Evolutionary conservation across 306 rosid species (phyloP).

Genomic region (Vachellia collinsii): DNA sequence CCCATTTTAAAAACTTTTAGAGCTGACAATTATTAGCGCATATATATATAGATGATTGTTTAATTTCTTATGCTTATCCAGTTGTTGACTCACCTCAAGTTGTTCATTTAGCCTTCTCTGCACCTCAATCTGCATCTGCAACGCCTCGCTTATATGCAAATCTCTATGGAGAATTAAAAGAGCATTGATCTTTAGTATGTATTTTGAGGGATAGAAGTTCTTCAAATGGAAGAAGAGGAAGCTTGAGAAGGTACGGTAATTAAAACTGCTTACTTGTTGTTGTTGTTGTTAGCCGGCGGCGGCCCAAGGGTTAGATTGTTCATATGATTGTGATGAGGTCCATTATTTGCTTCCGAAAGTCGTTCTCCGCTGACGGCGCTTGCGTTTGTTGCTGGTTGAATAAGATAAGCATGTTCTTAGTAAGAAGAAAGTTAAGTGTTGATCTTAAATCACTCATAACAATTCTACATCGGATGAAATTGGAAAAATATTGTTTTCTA

Average conservation of each 20-base stretch:
- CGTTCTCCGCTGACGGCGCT: constrained; percentile 62
- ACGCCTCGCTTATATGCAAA: constrained; percentile 79
- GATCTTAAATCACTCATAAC: not conserved
- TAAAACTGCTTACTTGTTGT: constrained; percentile 65
- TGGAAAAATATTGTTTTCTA: constrained; percentile 30
- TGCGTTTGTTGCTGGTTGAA: constrained; percentile 33
- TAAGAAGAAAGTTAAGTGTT: constrained; percentile 33
- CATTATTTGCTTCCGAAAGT: constrained; percentile 67
- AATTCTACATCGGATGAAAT: constrained; percentile 13
- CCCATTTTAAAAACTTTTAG: not conserved
- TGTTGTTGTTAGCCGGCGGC: constrained; percentile 72
- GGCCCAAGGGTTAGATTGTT: constrained; percentile 69
- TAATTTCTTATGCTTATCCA: not conserved
- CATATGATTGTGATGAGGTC: constrained; percentile 57
- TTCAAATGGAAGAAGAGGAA: constrained; percentile 26
- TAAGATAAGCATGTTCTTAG: constrained; percentile 25
- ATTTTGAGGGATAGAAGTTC: not conserved
- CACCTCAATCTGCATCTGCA: constrained; percentile 94
- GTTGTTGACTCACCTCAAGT: constrained; percentile 71
- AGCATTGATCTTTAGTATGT: constrained; percentile 28
- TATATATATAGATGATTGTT: not conserved
- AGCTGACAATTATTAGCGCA: not conserved
- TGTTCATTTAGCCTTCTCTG: constrained; percentile 95
- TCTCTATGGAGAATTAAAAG: constrained; percentile 49
- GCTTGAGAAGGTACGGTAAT: not conserved